Percentiles rank a stretch among this genome's conserved stretches.
Evolutionary conservation across 1,284 basidiomycete genomes (phyloP).

Genomic region (Rhodotorula sp.): DNA sequence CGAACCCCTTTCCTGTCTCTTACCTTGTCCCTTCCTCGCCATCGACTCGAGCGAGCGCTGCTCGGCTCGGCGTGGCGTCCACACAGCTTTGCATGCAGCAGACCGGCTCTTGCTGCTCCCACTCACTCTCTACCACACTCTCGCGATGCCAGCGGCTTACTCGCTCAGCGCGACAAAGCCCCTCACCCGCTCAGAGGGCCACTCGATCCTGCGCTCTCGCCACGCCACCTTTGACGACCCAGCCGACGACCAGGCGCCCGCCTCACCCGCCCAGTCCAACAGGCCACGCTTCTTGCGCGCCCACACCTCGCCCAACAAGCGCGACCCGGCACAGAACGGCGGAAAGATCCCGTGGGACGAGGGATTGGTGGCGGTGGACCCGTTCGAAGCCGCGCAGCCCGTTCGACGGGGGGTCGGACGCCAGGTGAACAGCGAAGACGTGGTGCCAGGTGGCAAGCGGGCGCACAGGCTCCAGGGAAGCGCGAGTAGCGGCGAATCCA

Average conservation of each 20-base stretch:
- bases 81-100: too few species aligned
- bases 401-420: background rate
- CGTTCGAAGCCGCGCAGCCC: background rate
- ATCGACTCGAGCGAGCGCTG: too few species aligned
- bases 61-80: too few species aligned
- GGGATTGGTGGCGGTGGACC: background rate
- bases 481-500: background rate
- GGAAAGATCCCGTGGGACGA: constrained; percentile 13
- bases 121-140: background rate
- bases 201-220: background rate
- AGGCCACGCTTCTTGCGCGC: background rate
- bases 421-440: background rate
- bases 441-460: too few species aligned
- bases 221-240: too few species aligned
- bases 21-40: too few species aligned
- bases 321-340: background rate
- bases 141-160: background rate
- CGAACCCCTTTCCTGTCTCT: too few species aligned
- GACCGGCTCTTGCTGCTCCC: background rate
- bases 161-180: background rate
- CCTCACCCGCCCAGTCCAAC: background rate
- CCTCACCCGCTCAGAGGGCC: background rate
- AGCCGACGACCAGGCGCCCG: too few species aligned
- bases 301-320: background rate
- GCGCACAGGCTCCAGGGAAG: too few species aligned